Conservation (phyloP, 2,329 filamentous ascomycete genomes). For the Cladophialophora immunda region DNA sequence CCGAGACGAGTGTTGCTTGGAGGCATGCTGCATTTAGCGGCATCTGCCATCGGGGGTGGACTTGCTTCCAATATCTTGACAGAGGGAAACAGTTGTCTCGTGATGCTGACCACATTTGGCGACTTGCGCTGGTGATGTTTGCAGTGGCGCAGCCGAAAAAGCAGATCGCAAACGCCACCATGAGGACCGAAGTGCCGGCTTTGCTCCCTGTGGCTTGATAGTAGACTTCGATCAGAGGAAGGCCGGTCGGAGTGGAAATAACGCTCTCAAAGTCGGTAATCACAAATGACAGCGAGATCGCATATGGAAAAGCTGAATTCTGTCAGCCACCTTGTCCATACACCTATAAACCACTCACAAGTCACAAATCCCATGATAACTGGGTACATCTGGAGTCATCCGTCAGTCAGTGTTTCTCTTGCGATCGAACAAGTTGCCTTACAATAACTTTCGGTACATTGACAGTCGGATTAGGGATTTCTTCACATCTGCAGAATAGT, state of each 20-base stretch:
- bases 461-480: constrained; percentile 44
- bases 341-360: neutral
- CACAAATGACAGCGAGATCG: constrained; percentile 49
- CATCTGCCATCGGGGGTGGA: constrained; percentile 43
- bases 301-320: constrained; percentile 40
- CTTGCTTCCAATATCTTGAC: constrained; percentile 47
- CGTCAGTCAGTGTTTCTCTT: neutral
- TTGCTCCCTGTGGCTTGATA: constrained; percentile 54
- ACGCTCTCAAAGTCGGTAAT: constrained; percentile 51
- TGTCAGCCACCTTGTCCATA: neutral
- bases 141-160: constrained; percentile 31
- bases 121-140: constrained; percentile 31
- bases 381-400: constrained; percentile 22
- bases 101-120: constrained; percentile 56
- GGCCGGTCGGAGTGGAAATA: constrained; percentile 53
- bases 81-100: constrained; percentile 60
- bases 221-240: constrained; percentile 62
- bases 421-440: neutral
- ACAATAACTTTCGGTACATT: constrained; percentile 49
- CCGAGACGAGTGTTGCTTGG: constrained; percentile 40
- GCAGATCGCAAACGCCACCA: constrained; percentile 52
- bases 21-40: constrained; percentile 58
- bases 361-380: constrained; percentile 47
- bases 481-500: constrained; percentile 20
- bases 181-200: constrained; percentile 57